Percentiles rank a stretch among this genome's conserved stretches.
Evolutionary conservation across 2,329 filamentous ascomycete species (phyloP).

Genomic region (Dactylellina haptotyla): DNA sequence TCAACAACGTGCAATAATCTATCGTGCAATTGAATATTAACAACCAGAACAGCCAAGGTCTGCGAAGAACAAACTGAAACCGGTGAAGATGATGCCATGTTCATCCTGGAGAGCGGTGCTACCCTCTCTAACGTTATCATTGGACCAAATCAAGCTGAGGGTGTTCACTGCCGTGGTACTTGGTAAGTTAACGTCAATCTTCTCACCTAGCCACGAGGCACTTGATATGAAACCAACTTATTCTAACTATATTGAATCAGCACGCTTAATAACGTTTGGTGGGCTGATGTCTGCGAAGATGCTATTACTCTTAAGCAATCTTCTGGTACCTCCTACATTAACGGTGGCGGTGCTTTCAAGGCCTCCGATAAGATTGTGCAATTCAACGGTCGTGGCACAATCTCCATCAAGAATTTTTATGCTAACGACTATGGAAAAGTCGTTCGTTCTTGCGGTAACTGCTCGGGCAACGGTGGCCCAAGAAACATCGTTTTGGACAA

Average conservation of each 20-base stretch:
- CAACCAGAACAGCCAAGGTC: too few species aligned
- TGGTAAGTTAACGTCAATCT: too few species aligned
- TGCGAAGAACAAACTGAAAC: constrained; percentile 64
- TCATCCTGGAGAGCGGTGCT: constrained; percentile 55
- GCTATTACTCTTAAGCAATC: constrained; percentile 46
- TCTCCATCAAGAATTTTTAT: constrained; percentile 59
- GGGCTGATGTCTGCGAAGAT: constrained; percentile 56
- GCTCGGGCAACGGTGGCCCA: constrained; percentile 54
- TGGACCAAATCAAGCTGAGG: constrained; percentile 62
- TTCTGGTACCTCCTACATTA: constrained; percentile 60
- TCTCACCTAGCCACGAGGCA: too few species aligned
- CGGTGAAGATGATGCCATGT: constrained; percentile 62
- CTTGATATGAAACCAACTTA: too few species aligned
- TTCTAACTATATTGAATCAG: too few species aligned
- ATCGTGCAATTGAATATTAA: too few species aligned
- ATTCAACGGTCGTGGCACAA: constrained; percentile 65
- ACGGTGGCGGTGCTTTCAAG: constrained; percentile 65
- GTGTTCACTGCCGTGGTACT: constrained; percentile 61
- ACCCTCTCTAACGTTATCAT: constrained; percentile 61
- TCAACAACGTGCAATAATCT: too few species aligned
- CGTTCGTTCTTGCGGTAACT: constrained; percentile 66
- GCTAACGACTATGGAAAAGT: constrained; percentile 64
- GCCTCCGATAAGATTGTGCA: constrained; percentile 65
- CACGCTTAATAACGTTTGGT: constrained; percentile 57
- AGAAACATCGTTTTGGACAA: constrained; percentile 63